Evolutionary conservation across 129 eudicot genomes (phyloP).

Genomic region (Centaurea solstitialis): DNA sequence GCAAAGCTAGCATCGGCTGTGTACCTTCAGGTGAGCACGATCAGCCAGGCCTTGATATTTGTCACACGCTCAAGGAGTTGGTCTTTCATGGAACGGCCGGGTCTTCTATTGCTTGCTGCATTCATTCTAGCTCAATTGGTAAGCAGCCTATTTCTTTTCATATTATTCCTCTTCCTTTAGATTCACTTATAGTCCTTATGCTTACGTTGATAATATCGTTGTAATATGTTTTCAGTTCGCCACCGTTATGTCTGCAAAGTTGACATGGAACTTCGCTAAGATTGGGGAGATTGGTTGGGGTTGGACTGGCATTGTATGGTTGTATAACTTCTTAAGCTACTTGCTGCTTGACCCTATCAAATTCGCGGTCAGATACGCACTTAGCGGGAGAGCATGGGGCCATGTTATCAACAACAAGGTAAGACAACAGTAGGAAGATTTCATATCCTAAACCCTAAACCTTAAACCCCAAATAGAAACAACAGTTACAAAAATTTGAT

Average conservation of each 20-base stretch:
- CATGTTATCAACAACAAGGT: slow-evolving; percentile 47
- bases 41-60: slow-evolving; percentile 55
- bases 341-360: slow-evolving; percentile 56
- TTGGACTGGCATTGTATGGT: slow-evolving; percentile 59
- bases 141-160: neutral
- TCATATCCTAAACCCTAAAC: neutral
- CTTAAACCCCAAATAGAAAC: neutral
- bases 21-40: slow-evolving; percentile 64
- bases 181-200: neutral
- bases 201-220: neutral
- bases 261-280: slow-evolving; percentile 44
- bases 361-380: slow-evolving; percentile 47
- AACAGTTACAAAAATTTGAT: neutral
- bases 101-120: slow-evolving; percentile 41
- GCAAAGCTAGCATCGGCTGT: slow-evolving; percentile 49
- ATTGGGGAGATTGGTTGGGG: slow-evolving; percentile 52
- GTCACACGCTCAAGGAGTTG: slow-evolving; percentile 57
- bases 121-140: slow-evolving; percentile 55
- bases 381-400: slow-evolving; percentile 68
- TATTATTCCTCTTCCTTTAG: neutral
- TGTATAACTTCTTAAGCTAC: slow-evolving; percentile 47
- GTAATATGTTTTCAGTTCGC: slow-evolving; percentile 44
- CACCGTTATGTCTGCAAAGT: slow-evolving; percentile 42
- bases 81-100: slow-evolving; percentile 52
- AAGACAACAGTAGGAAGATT: neutral